phyloP scores from a whole-genome alignment of 2,329 filamentous ascomycete genomes.

The Fusarium continuum region DNA sequence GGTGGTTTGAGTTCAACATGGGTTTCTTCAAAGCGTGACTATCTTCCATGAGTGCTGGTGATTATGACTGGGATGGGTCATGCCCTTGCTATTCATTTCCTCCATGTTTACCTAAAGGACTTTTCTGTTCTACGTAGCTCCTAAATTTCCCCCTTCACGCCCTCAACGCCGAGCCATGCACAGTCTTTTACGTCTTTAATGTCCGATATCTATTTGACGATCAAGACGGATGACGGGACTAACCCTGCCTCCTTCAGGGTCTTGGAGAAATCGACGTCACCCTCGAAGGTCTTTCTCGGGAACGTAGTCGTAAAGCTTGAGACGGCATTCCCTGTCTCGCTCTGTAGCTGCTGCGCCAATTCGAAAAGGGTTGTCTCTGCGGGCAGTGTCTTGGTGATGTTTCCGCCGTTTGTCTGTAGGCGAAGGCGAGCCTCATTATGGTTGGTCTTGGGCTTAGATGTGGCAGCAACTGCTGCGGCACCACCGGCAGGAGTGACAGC shows the following conservation, averaged over 20 bases:
- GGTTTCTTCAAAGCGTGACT: slow-evolving; percentile 23
- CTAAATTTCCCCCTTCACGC: neutral
- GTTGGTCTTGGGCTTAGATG: slow-evolving; percentile 70
- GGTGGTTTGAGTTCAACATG: slow-evolving; percentile 44
- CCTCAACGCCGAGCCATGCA: slow-evolving; percentile 40
- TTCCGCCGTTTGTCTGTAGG: slow-evolving; percentile 77
- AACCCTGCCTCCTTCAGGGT: slow-evolving; percentile 92
- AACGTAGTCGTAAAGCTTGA: slow-evolving; percentile 86
- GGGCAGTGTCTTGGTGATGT: slow-evolving; percentile 85
- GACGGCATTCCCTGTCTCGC: slow-evolving; percentile 76
- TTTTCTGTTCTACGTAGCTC: slow-evolving; percentile 8
- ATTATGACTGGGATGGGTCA: slow-evolving; percentile 3
- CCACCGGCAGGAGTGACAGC: slow-evolving; percentile 59
- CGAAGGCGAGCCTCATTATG: slow-evolving; percentile 85
- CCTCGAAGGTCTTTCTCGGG: slow-evolving; percentile 81
- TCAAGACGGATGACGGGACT: slow-evolving; percentile 88
- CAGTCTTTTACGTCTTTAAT: neutral
- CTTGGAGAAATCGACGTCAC: slow-evolving; percentile 79
- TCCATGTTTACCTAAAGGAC: slow-evolving; percentile 24
- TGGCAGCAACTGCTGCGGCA: slow-evolving; percentile 56
- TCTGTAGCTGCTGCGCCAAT: slow-evolving; percentile 78
- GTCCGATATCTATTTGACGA: slow-evolving; percentile 65
- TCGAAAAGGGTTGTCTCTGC: slow-evolving; percentile 94
- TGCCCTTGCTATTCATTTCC: neutral
- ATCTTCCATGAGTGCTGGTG: slow-evolving; percentile 1